phyloP scores from a whole-genome alignment of 345 rosid genomes.

The Microthlaspi erraticum region DNA sequence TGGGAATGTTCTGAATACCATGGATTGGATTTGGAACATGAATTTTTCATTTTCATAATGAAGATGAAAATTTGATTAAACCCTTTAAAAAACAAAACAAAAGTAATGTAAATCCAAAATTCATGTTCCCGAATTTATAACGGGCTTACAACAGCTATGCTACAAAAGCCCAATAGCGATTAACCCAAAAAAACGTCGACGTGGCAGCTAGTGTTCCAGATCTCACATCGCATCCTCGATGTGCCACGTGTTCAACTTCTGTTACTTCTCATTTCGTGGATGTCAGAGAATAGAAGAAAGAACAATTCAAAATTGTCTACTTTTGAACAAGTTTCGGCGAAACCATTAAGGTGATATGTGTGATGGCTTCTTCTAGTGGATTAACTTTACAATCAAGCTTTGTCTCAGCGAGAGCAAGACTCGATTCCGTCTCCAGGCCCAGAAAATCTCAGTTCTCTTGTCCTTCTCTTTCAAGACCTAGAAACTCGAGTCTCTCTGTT shows the following conservation, averaged over 20 bases:
- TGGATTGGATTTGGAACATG: no score
- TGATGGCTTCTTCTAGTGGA: conserved; percentile 36
- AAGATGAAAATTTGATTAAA: no score
- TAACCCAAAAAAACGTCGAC: neutral
- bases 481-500: conserved; percentile 43
- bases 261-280: neutral
- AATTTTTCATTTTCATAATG: no score
- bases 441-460: conserved; percentile 11
- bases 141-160: no score
- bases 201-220: conserved; percentile 43
- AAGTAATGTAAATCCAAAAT: no score
- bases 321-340: conserved; percentile 11
- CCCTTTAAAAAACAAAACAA: no score
- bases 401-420: conserved; percentile 24
- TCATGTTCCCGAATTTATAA: no score
- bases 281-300: conserved; percentile 21
- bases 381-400: conserved; percentile 31
- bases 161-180: neutral
- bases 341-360: neutral
- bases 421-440: neutral
- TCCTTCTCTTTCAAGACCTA: conserved; percentile 40
- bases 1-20: no score
- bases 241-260: conserved; percentile 35
- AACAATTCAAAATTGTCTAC: conserved; percentile 23
- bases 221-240: conserved; percentile 20